A percentile compares a stretch with the other conserved stretches of the same genome.
phyloP scores from a whole-genome alignment of 495 filamentous ascomycete species.

The Viridothelium virens region DNA sequence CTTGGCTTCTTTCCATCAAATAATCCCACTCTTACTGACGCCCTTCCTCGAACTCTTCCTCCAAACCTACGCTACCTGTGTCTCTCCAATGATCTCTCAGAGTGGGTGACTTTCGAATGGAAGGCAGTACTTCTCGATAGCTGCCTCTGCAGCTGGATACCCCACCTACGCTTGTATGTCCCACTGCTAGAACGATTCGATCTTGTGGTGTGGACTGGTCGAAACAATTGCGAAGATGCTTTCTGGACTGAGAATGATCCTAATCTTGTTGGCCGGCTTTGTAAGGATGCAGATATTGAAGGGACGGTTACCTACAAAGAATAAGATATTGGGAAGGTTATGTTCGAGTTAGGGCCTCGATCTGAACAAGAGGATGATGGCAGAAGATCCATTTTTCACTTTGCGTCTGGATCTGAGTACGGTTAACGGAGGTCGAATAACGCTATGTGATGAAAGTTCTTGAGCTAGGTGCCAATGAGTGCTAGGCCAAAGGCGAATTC shows the following conservation, averaged over 20 bases:
- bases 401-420: conserved; percentile 6
- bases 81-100: conserved; percentile 2
- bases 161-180: not conserved
- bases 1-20: conserved; percentile 8
- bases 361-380: conserved; percentile 8
- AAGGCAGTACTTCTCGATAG: conserved; percentile 7
- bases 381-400: not conserved
- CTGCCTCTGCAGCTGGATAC: conserved; percentile 7
- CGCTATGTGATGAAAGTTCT: conserved; percentile 3
- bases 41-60: not conserved
- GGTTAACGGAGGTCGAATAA: conserved; percentile 2
- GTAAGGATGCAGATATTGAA: not conserved
- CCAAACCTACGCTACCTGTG: conserved; percentile 4
- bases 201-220: conserved; percentile 4
- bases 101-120: conserved; percentile 4
- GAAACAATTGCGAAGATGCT: conserved; percentile 8
- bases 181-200: conserved; percentile 9
- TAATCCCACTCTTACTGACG: not conserved
- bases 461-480: conserved; percentile 1
- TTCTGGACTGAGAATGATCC: conserved; percentile 8
- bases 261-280: conserved; percentile 1
- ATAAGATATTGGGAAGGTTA: conserved; percentile 9
- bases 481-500: conserved; percentile 8
- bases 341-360: conserved; percentile 1
- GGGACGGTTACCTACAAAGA: conserved; percentile 6